Base-by-base conservation (phyloP, 1,284 basidiomycete genomes). In the Cutaneotrichosporon sp. region DNA sequence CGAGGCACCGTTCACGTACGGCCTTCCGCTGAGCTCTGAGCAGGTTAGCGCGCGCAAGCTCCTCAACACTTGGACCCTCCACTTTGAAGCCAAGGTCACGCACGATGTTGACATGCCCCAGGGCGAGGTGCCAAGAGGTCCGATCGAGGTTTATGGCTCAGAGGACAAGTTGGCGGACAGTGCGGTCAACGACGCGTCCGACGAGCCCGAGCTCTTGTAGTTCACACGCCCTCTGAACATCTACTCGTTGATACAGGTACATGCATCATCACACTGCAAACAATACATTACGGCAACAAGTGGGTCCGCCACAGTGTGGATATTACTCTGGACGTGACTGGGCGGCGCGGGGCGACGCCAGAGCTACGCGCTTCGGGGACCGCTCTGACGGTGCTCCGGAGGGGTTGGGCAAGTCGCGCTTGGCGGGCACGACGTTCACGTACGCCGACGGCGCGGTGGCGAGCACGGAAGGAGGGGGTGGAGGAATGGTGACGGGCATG, bases 1-100 rank as follows among this genome's bases (percentile, higher is more conserved):
- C 83, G 82, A 94, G 60, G 85, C 90, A 30, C 94, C 94, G 46
- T 82, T 97, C 72, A 97, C 94, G 11, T 97, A 95, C 77, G 95
- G 93, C 64, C 85, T 89, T 26, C 92, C 94, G 36, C 82, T 97
- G 71, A 97, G 93, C 10, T 96, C 93, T 76, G 94, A 92, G 47
- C 70, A 78, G 61, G 78, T 81, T 65, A 77, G 76, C 63, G 69
- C 71, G 57, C 69, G 80, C 58, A 81, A 81, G 65, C 60, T 81
- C 49, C 70, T 81, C 40, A 70, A 72, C 8, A 58, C 61, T 26
- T 69, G 80, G 80, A 78, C 79, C 14, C 65, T 81, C 42, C 80
- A 81, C 68, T 81, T 81, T 63, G 80, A 81, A 69, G 76, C 72
- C 26, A 69, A 69, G 68, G 63, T 66, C 38, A 61, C 59, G 21